Evolutionary conservation across 176 grass and related monocot genomes (phyloP), one percentile per base, ranked within the genome.

Genomic region (Eragrostis nindensis): DNA sequence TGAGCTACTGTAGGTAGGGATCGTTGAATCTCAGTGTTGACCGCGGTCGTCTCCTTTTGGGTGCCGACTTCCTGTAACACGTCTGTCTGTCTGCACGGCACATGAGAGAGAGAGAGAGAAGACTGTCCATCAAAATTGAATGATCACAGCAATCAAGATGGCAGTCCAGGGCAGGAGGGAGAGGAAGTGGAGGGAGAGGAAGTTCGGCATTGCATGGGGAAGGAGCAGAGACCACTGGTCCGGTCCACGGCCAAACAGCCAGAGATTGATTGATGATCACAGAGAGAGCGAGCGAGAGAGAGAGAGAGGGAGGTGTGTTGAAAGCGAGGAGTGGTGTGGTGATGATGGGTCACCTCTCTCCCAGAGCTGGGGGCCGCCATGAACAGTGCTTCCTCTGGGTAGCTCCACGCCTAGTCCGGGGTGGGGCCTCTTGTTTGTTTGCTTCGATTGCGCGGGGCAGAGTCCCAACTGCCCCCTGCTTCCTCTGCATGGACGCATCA

Each of bases 121-220:
- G 22, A 25, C 11, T 62, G 60, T 30, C 24, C 24, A 30, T 62
- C 56, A 52, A 18, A n/a, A n/a, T n/a, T n/a, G n/a, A n/a, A n/a
- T n/a, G n/a, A 64, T 64, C 1, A 32, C 57, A 63, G 75, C 75
- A 77, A 77, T 77, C 60, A 77, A n/a, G n/a, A n/a, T n/a, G n/a
- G n/a, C n/a, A n/a, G n/a, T n/a, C n/a, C n/a, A n/a, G n/a, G n/a
- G n/a, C n/a, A n/a, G n/a, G n/a, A n/a, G n/a, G n/a, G n/a, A n/a
- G n/a, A n/a, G n/a, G n/a, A n/a, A n/a, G n/a, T n/a, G n/a, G n/a
- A n/a, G n/a, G 54, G 4, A 10, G 14, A 42, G 8, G 71, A 74
- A 30, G 74, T 17, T 62, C 74, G 44, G 74, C 57, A 8, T 47
- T 77, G 74, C 74, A 77, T 77, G 74, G 74, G 74, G 57, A 77